Evolutionary conservation across 768 basidiomycete species (phyloP).

Genomic region (Amyloporia xantha): DNA sequence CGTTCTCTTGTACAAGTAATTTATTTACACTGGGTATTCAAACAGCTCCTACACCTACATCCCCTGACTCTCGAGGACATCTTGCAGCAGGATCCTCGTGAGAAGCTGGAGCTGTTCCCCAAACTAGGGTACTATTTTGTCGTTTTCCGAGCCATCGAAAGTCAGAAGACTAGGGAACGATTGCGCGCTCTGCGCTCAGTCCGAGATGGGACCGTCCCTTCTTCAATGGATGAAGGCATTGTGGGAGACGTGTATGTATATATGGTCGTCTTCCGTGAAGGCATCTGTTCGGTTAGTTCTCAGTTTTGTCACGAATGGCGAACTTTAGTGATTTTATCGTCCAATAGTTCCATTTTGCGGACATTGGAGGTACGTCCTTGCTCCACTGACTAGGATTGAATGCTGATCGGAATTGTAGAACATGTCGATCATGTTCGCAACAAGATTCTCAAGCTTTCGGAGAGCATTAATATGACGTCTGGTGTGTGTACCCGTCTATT

Average conservation of each 20-base stretch:
- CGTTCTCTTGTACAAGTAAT: not conserved
- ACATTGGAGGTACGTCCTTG: slow-evolving; percentile 51
- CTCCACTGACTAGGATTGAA: not conserved
- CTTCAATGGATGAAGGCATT: slow-evolving; percentile 32
- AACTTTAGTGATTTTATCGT: not conserved
- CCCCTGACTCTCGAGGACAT: slow-evolving; percentile 93
- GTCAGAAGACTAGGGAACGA: slow-evolving; percentile 36
- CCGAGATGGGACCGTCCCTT: slow-evolving; percentile 13
- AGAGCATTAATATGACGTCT: slow-evolving; percentile 62
- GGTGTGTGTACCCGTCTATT: slow-evolving; percentile 37
- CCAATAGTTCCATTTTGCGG: slow-evolving; percentile 80
- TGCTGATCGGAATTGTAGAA: slow-evolving; percentile 32
- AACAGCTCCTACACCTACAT: slow-evolving; percentile 77
- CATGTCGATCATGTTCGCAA: slow-evolving; percentile 74
- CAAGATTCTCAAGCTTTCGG: slow-evolving; percentile 57
- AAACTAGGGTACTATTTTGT: slow-evolving; percentile 90
- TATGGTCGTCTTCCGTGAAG: slow-evolving; percentile 81
- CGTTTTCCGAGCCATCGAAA: slow-evolving; percentile 78
- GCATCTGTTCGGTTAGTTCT: slow-evolving; percentile 64
- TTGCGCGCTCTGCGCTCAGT: slow-evolving; percentile 23
- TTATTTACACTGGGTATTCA: not conserved
- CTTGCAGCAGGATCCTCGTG: slow-evolving; percentile 82
- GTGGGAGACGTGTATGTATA: slow-evolving; percentile 83
- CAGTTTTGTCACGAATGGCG: not conserved
- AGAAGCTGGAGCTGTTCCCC: slow-evolving; percentile 85